phyloP scores from a whole-genome alignment of 2,329 filamentous ascomycete genomes.

The Aureobasidium namibiae region DNA sequence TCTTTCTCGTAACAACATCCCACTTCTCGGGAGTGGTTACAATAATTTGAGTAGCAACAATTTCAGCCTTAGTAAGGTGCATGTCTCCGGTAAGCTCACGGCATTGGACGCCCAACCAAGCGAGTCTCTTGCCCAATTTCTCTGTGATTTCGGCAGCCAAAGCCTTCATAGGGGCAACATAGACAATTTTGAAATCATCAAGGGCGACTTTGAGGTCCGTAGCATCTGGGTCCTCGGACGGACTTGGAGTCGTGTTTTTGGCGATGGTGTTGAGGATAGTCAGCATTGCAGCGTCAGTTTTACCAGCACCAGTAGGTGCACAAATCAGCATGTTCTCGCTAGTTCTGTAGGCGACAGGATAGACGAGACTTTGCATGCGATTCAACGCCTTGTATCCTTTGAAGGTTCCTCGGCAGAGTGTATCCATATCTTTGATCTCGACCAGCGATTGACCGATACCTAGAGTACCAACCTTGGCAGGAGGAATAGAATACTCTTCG shows the following conservation, averaged over 20 bases:
- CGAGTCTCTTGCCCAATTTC: constrained; percentile 82
- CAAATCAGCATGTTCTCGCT: constrained; percentile 99
- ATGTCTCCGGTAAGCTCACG: constrained; percentile 96
- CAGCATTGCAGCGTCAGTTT: constrained; percentile 97
- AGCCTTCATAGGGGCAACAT: constrained; percentile 98
- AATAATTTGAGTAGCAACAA: constrained; percentile 92
- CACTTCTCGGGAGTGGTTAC: constrained; percentile 98
- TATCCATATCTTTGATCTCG: constrained; percentile 74
- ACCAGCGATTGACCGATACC: constrained; percentile 67
- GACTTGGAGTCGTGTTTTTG: constrained; percentile 75
- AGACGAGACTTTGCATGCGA: constrained; percentile 95
- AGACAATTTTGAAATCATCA: constrained; percentile 96
- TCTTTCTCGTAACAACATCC: constrained; percentile 96
- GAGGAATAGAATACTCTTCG: constrained; percentile 83
- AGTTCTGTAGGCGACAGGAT: constrained; percentile 89
- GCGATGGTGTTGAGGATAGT: constrained; percentile 86
- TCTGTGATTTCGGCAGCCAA: constrained; percentile 92
- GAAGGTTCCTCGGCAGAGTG: constrained; percentile 84
- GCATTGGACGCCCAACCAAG: constrained; percentile 87
- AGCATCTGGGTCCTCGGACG: constrained; percentile 62
- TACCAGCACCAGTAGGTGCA: constrained; percentile 88
- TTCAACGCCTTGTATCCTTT: constrained; percentile 89
- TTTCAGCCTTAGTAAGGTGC: constrained; percentile 95
- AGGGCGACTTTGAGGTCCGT: constrained; percentile 73
- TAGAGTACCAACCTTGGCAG: constrained; percentile 66